A percentile compares a stretch with the other conserved stretches of the same genome.
Conservation (phyloP, 2,329 filamentous ascomycete species). For the Trichophaea hybrida region DNA sequence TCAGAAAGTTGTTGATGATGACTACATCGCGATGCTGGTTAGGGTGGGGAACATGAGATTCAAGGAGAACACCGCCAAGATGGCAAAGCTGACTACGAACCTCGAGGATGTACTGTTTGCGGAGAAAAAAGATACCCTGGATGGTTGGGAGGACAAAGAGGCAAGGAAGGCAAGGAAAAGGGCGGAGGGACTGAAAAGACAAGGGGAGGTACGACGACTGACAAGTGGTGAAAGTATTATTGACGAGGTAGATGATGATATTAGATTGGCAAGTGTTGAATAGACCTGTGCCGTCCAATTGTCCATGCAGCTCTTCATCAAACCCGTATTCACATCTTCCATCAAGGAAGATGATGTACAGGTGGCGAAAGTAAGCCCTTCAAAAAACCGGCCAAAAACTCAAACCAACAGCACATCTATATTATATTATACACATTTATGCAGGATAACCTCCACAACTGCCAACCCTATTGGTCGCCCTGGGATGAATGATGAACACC, state of each 20-base stretch:
- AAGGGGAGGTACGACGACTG: conserved; percentile 5
- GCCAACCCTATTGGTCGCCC: too few species aligned
- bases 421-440: too few species aligned
- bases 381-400: too few species aligned
- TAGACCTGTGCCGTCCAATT: background rate
- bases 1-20: conserved; percentile 32
- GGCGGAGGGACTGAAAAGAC: conserved; percentile 18
- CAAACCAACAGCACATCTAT: too few species aligned
- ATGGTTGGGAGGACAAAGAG: conserved; percentile 15
- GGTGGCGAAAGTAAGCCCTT: too few species aligned
- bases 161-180: conserved; percentile 13
- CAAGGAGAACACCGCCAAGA: conserved; percentile 51
- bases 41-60: conserved; percentile 62
- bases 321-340: too few species aligned
- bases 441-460: too few species aligned
- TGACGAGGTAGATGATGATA: background rate
- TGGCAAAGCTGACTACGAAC: conserved; percentile 42
- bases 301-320: too few species aligned
- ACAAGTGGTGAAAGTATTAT: background rate
- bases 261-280: background rate
- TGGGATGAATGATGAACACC: too few species aligned
- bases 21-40: conserved; percentile 54
- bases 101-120: conserved; percentile 10
- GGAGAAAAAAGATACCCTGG: background rate
- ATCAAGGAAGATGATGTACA: too few species aligned